These are phyloP conservation scores for Geotrichum candidum DNA, from an alignment of 1,139 yeast species.

Conservation along the genomic window DNA sequence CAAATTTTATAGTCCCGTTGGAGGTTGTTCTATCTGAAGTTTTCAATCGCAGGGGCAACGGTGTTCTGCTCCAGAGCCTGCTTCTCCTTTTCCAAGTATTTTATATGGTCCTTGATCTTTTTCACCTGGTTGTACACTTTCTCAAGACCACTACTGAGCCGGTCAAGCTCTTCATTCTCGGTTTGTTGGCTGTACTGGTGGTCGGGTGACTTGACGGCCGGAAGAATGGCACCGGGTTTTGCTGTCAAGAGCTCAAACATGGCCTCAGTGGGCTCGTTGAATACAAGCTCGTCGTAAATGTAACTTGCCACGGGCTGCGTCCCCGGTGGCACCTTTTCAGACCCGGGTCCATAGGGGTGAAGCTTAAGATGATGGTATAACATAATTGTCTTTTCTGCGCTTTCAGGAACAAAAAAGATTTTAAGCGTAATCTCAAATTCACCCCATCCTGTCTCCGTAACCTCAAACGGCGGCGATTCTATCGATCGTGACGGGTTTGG, in stretches of 20 bases:
- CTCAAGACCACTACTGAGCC: constrained; percentile 60
- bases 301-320: constrained; percentile 53
- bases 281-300: constrained; percentile 84
- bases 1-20: not conserved
- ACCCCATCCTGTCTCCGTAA: constrained; percentile 99
- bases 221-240: constrained; percentile 68
- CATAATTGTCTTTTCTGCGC: constrained; percentile 81
- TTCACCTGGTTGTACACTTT: constrained; percentile 44
- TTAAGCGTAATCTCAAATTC: constrained; percentile 91
- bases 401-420: constrained; percentile 76
- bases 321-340: constrained; percentile 23
- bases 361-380: constrained; percentile 84
- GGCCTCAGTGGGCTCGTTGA: constrained; percentile 91
- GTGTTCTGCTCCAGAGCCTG: constrained; percentile 1
- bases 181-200: constrained; percentile 46
- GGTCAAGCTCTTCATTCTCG: constrained; percentile 73
- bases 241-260: constrained; percentile 73
- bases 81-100: constrained; percentile 31
- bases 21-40: not conserved
- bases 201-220: constrained; percentile 47
- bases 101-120: constrained; percentile 30
- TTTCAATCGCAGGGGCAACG: not conserved
- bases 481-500: constrained; percentile 76
- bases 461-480: constrained; percentile 88
- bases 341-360: constrained; percentile 61